Conservation (phyloP, 495 filamentous ascomycete species). For the Trichoderma asperelloides region DNA sequence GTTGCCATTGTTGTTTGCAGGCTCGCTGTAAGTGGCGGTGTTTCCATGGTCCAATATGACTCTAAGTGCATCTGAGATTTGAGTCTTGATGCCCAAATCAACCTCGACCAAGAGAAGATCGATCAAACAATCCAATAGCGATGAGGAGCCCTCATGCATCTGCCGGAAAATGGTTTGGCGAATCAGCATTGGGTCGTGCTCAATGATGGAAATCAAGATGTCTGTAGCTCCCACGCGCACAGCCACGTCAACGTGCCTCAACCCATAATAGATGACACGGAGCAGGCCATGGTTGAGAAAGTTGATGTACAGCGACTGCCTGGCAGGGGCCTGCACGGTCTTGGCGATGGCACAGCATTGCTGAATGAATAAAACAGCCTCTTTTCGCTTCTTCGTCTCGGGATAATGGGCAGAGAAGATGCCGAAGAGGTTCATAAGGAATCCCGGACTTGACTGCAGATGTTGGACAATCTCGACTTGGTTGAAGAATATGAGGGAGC, state of each 20-base stretch:
- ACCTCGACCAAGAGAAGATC: constrained; percentile 84
- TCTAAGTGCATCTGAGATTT: constrained; percentile 92
- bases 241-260: constrained; percentile 72
- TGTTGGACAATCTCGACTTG: constrained; percentile 96
- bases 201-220: constrained; percentile 85
- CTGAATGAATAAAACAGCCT: constrained; percentile 93
- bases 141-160: constrained; percentile 74
- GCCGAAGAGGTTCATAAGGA: constrained; percentile 80
- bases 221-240: constrained; percentile 91
- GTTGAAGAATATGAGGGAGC: constrained; percentile 97
- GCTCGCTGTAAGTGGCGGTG: constrained; percentile 49
- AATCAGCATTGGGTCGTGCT: constrained; percentile 92
- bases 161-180: constrained; percentile 85
- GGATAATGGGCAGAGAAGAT: constrained; percentile 65
- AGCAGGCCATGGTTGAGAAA: constrained; percentile 85
- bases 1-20: constrained; percentile 32
- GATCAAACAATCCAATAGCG: constrained; percentile 88
- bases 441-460: constrained; percentile 66
- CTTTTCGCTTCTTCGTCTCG: constrained; percentile 69
- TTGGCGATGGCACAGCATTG: constrained; percentile 94
- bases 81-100: constrained; percentile 90
- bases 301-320: constrained; percentile 75
- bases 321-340: constrained; percentile 73
- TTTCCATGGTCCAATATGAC: constrained; percentile 79
- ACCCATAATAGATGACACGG: constrained; percentile 81